A percentile compares a stretch with the other conserved stretches of the same genome.
Evolutionary conservation across 1,284 basidiomycete species (phyloP).

Genomic region (Leccinum fallax): DNA sequence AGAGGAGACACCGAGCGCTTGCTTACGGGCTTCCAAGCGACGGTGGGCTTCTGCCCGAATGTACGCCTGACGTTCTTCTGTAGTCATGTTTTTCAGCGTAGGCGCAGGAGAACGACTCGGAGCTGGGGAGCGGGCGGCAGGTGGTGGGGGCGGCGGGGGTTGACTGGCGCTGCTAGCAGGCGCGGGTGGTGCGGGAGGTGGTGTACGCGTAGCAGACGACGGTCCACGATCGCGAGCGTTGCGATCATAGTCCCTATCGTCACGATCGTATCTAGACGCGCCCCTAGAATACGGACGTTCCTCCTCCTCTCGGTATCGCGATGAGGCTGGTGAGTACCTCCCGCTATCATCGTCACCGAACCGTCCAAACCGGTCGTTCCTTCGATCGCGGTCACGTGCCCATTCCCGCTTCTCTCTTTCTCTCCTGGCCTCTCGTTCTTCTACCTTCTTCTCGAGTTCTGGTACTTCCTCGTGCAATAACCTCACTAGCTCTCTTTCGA

Average conservation of each 20-base stretch:
- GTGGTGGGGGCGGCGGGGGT: background rate
- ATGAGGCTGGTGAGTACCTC: slow-evolving; percentile 39
- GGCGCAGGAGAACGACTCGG: slow-evolving; percentile 54
- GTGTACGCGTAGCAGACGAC: slow-evolving; percentile 43
- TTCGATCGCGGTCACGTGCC: slow-evolving; percentile 78
- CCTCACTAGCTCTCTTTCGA: slow-evolving; percentile 87
- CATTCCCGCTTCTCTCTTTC: slow-evolving; percentile 81
- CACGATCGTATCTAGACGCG: slow-evolving; percentile 38
- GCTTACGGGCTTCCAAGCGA: slow-evolving; percentile 86
- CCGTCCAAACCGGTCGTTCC: slow-evolving; percentile 81
- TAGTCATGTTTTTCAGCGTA: slow-evolving; percentile 75
- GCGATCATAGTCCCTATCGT: slow-evolving; percentile 39
- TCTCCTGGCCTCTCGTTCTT: slow-evolving; percentile 77
- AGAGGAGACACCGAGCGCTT: slow-evolving; percentile 75
- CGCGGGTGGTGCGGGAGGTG: background rate
- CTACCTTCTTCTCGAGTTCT: slow-evolving; percentile 85
- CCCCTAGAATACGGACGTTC: slow-evolving; percentile 43
- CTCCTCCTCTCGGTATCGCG: slow-evolving; percentile 43
- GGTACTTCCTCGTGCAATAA: slow-evolving; percentile 93
- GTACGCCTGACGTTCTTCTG: slow-evolving; percentile 83
- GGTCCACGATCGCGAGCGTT: slow-evolving; percentile 39
- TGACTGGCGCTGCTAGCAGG: background rate
- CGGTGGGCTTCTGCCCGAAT: slow-evolving; percentile 84
- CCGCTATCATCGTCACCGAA: slow-evolving; percentile 56
- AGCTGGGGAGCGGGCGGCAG: slow-evolving; percentile 47